Conservation (phyloP, 2,329 filamentous ascomycete genomes). For the Claviceps sp. region DNA sequence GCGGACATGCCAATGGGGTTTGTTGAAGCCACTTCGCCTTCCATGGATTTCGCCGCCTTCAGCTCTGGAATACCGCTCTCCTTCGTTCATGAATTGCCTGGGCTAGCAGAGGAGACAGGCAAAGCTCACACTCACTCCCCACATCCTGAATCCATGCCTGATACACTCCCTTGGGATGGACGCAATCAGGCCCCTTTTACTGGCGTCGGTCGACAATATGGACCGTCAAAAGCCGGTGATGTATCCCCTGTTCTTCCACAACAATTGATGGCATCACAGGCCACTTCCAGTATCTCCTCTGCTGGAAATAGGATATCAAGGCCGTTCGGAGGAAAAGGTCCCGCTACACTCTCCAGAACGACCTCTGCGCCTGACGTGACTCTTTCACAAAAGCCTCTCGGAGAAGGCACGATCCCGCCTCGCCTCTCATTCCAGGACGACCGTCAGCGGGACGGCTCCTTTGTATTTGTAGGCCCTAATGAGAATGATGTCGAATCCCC, state of each 20-base stretch:
- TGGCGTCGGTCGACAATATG: conserved; percentile 6
- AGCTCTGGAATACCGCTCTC: conserved; percentile 18
- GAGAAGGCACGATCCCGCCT: conserved; percentile 7
- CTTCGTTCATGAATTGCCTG: conserved; percentile 20
- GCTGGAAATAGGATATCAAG: conserved; percentile 35
- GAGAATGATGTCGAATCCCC: conserved; percentile 5
- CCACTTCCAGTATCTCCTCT: conserved; percentile 38
- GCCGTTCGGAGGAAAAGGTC: conserved; percentile 42
- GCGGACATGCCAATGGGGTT: conserved; percentile 33
- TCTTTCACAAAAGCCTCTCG: conserved; percentile 19
- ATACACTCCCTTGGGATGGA: conserved; percentile 40
- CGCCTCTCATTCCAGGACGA: conserved; percentile 8
- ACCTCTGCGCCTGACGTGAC: conserved; percentile 13
- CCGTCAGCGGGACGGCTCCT: conserved; percentile 11
- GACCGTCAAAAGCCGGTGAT: conserved; percentile 6
- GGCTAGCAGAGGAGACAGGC: conserved; percentile 13
- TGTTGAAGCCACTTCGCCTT: conserved; percentile 18
- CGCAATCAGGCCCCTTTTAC: conserved; percentile 24
- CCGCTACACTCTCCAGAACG: conserved; percentile 30
- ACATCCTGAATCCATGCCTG: conserved; percentile 34
- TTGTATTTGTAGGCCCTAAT: conserved; percentile 12
- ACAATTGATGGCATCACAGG: conserved; percentile 37
- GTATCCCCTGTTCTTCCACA: conserved; percentile 36
- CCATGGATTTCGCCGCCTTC: conserved; percentile 29
- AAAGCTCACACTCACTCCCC: conserved; percentile 14